These are phyloP conservation scores for Trichocomaceae sp. DNA, from an alignment of 2,329 filamentous ascomycete species.

Conservation along the genomic window DNA sequence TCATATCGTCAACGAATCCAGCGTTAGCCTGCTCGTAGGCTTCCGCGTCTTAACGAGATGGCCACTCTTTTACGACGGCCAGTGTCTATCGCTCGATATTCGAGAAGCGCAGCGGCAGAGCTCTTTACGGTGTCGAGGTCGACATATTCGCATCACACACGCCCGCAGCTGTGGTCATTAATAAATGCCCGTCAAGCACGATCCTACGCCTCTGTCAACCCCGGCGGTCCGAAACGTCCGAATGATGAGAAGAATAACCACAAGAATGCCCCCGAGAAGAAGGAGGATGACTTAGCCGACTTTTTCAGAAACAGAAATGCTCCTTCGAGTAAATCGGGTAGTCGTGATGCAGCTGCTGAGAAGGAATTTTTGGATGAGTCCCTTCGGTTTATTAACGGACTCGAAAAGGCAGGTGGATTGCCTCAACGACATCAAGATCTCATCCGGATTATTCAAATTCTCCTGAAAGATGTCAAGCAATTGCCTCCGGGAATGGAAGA, in stretches of 20 bases:
- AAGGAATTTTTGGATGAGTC: constrained; percentile 22
- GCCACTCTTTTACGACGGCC: constrained; percentile 61
- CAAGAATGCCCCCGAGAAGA: constrained; percentile 14
- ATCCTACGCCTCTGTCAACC: constrained; percentile 40
- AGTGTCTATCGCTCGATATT: constrained; percentile 58
- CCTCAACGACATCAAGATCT: constrained; percentile 2
- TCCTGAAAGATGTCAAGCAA: background rate
- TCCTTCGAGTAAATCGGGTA: constrained; percentile 31
- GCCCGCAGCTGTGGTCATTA: constrained; percentile 34
- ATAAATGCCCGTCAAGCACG: constrained; percentile 29
- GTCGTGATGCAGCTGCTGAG: constrained; percentile 43
- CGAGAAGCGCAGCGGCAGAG: constrained; percentile 51
- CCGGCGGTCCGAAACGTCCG: constrained; percentile 40
- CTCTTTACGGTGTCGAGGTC: constrained; percentile 46
- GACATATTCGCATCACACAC: constrained; percentile 33
- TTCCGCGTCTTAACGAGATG: constrained; percentile 46
- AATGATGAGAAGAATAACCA: constrained; percentile 18
- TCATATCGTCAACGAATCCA: background rate
- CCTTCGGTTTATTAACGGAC: constrained; percentile 1
- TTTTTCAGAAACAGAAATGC: constrained; percentile 7
- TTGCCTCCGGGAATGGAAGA: constrained; percentile 11
- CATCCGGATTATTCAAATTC: background rate
- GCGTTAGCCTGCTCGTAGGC: constrained; percentile 19
- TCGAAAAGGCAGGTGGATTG: background rate
- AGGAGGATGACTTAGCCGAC: constrained; percentile 11